These are phyloP conservation scores for Penstemon eatonii DNA, from an alignment of 257 asterid species.

Conservation along the genomic window DNA sequence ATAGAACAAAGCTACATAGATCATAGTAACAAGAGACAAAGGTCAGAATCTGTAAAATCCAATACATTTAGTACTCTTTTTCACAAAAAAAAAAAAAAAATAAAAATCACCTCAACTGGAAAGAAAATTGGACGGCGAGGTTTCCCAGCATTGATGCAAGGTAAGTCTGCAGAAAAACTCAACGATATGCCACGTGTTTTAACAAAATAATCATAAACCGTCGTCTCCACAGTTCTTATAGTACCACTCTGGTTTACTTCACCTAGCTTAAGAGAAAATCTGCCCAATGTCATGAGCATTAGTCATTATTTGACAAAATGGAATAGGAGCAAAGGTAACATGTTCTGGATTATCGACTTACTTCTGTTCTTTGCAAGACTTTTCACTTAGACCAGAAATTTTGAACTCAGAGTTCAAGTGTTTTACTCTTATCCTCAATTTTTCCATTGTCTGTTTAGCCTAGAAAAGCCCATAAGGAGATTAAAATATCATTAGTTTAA, in stretches of 20 bases:
- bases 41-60: background rate
- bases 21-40: background rate
- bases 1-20: slow-evolving; percentile 46
- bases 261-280: slow-evolving; percentile 33
- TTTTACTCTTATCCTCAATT: slow-evolving; percentile 41
- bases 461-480: background rate
- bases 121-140: slow-evolving; percentile 35
- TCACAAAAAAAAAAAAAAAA: slow-evolving; percentile 6
- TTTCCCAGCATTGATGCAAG: slow-evolving; percentile 54
- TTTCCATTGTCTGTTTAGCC: slow-evolving; percentile 48
- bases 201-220: slow-evolving; percentile 55
- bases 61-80: background rate
- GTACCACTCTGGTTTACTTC: slow-evolving; percentile 23
- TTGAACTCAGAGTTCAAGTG: slow-evolving; percentile 44
- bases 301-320: background rate
- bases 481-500: background rate
- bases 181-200: slow-evolving; percentile 37
- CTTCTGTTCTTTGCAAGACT: slow-evolving; percentile 51
- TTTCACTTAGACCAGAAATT: slow-evolving; percentile 48
- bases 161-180: slow-evolving; percentile 45
- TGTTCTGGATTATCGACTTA: slow-evolving; percentile 19
- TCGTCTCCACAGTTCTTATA: slow-evolving; percentile 31
- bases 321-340: background rate
- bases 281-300: slow-evolving; percentile 19
- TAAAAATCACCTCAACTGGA: slow-evolving; percentile 48